phyloP scores from a whole-genome alignment of 2,329 filamentous ascomycete genomes.

The Chrysoporthe puriensis region DNA sequence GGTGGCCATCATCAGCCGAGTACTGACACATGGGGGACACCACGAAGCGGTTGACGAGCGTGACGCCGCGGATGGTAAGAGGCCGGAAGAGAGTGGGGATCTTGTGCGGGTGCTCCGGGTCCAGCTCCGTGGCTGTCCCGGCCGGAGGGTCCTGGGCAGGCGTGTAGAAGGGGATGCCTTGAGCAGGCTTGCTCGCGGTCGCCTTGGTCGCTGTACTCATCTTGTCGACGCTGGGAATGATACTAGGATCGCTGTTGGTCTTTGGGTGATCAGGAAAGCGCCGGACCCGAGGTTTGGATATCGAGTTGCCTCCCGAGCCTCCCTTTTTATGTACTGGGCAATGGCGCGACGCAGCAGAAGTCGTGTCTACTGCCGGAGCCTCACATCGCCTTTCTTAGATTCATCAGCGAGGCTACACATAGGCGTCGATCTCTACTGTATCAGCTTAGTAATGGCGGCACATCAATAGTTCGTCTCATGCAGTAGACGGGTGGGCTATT shows the following conservation, averaged over 20 bases:
- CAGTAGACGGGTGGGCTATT: no score
- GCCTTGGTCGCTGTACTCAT: constrained; percentile 26
- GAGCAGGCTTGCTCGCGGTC: constrained; percentile 44
- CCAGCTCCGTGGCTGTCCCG: constrained; percentile 47
- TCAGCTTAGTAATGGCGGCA: neutral
- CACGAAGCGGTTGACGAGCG: constrained; percentile 59
- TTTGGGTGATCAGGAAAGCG: neutral
- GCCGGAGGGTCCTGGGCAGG: constrained; percentile 56
- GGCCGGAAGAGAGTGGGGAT: constrained; percentile 61
- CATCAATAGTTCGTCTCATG: no score
- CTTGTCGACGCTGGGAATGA: neutral
- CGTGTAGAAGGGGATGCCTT: constrained; percentile 56
- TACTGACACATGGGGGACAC: constrained; percentile 67
- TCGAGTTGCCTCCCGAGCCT: neutral
- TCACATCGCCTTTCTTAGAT: neutral
- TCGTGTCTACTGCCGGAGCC: neutral
- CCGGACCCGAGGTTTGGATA: neutral
- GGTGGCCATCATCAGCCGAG: constrained; percentile 64
- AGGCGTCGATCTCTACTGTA: no score
- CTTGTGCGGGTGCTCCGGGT: constrained; percentile 35
- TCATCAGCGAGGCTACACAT: neutral
- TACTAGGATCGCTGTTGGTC: neutral
- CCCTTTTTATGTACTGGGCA: neutral
- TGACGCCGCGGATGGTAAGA: constrained; percentile 56
- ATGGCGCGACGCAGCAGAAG: neutral